Evolutionary conservation across 2,329 filamentous ascomycete genomes (phyloP).

Genomic region (Fusarium drepaniforme): DNA sequence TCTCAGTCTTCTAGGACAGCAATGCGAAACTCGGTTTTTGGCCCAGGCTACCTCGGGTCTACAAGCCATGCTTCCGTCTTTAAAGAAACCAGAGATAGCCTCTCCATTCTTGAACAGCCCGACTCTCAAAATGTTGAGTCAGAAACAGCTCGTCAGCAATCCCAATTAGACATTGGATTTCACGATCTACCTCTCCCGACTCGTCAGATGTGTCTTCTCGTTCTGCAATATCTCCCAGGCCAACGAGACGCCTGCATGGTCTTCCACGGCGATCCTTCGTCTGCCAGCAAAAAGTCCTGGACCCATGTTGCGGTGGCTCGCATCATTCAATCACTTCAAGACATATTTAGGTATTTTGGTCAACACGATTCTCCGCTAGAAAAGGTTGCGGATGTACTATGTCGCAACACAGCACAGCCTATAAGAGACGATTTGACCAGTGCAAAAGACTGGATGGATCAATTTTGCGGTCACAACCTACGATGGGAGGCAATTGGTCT

Average conservation of each 20-base stretch:
- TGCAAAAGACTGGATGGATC: constrained; percentile 51
- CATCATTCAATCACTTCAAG: constrained; percentile 50
- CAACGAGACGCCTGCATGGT: constrained; percentile 24
- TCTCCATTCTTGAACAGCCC: constrained; percentile 47
- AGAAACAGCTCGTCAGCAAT: background rate
- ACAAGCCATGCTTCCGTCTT: constrained; percentile 57
- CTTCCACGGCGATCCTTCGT: constrained; percentile 13
- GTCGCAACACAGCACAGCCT: constrained; percentile 52
- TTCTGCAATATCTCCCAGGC: constrained; percentile 24
- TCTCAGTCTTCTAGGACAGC: constrained; percentile 16
- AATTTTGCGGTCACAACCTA: constrained; percentile 54
- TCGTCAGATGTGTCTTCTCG: constrained; percentile 33
- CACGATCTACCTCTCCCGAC: constrained; percentile 35
- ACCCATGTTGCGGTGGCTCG: constrained; percentile 44
- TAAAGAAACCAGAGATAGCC: constrained; percentile 54
- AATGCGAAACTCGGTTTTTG: constrained; percentile 30
- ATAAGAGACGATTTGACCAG: constrained; percentile 51
- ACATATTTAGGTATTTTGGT: constrained; percentile 46
- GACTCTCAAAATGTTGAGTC: background rate
- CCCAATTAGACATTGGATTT: constrained; percentile 15
- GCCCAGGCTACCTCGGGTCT: constrained; percentile 57
- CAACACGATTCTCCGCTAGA: constrained; percentile 48
- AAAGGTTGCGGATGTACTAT: constrained; percentile 51
- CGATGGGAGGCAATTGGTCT: constrained; percentile 60
- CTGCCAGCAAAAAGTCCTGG: constrained; percentile 47